Evolutionary conservation across 2,329 filamentous ascomycete genomes (phyloP).

Genomic region (Colletotrichum limetticola): DNA sequence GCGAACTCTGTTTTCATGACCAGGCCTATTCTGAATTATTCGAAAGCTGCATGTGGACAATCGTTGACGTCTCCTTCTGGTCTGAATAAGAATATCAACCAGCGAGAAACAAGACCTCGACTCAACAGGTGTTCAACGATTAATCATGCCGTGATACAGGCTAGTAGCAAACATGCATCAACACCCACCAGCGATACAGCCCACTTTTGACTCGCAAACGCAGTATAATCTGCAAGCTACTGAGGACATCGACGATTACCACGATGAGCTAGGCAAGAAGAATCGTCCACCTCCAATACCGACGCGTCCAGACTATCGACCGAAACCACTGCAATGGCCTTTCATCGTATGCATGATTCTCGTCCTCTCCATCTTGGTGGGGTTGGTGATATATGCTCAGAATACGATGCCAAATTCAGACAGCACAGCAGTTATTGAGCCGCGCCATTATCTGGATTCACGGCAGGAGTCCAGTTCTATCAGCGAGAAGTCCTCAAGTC

Average conservation of each 20-base stretch:
- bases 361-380: slow-evolving; percentile 41
- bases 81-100: neutral
- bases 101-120: neutral
- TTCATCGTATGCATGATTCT: slow-evolving; percentile 42
- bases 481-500: neutral
- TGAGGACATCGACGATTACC: slow-evolving; percentile 41
- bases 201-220: slow-evolving; percentile 43
- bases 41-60: neutral
- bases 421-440: slow-evolving; percentile 40
- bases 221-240: slow-evolving; percentile 46
- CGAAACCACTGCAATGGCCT: slow-evolving; percentile 46
- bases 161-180: slow-evolving; percentile 14
- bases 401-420: slow-evolving; percentile 45
- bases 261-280: slow-evolving; percentile 8
- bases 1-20: neutral
- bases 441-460: neutral
- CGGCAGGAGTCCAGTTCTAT: neutral
- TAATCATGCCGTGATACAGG: neutral
- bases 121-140: neutral
- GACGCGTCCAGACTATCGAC: slow-evolving; percentile 43
- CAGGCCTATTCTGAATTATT: neutral
- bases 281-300: neutral
- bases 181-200: slow-evolving; percentile 28
- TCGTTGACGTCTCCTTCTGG: no score
- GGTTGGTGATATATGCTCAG: slow-evolving; percentile 42